These are phyloP conservation scores for Alternaria burnsii DNA, from an alignment of 2,329 filamentous ascomycete genomes.

Conservation along the genomic window DNA sequence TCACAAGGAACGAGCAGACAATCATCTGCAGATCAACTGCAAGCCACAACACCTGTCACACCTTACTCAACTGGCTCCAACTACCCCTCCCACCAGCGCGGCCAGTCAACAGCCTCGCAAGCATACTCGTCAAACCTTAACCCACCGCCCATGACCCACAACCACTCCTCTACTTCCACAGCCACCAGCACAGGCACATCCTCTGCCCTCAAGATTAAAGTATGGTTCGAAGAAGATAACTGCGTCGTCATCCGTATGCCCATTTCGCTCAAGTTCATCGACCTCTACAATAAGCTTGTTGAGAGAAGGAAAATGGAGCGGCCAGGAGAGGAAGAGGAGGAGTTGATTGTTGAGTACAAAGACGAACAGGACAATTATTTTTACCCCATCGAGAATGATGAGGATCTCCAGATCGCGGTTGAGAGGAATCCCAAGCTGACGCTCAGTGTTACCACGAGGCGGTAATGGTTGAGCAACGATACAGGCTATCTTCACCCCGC, in stretches of 20 bases:
- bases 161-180: constrained; percentile 48
- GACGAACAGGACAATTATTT: constrained; percentile 82
- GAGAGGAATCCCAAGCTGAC: constrained; percentile 87
- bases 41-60: constrained; percentile 47
- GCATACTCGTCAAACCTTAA: constrained; percentile 41
- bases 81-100: constrained; percentile 55
- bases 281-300: constrained; percentile 82
- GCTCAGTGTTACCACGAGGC: constrained; percentile 57
- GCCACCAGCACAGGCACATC: constrained; percentile 40
- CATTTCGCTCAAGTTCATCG: constrained; percentile 76
- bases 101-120: constrained; percentile 47
- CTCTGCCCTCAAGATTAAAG: constrained; percentile 81
- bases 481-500: not conserved
- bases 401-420: constrained; percentile 81
- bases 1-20: constrained; percentile 49
- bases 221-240: constrained; percentile 86
- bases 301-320: constrained; percentile 79
- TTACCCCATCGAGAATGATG: constrained; percentile 77
- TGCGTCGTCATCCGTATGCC: constrained; percentile 91
- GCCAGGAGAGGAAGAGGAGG: constrained; percentile 63
- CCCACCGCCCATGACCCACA: constrained; percentile 50
- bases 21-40: constrained; percentile 51
- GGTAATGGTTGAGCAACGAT: constrained; percentile 8
- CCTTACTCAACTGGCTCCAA: constrained; percentile 46
- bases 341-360: constrained; percentile 82